Evolutionary conservation across 2,329 filamentous ascomycete genomes (phyloP), one percentile per base, ranked within the genome.

Genomic region (Emmonsiellopsis sp.): DNA sequence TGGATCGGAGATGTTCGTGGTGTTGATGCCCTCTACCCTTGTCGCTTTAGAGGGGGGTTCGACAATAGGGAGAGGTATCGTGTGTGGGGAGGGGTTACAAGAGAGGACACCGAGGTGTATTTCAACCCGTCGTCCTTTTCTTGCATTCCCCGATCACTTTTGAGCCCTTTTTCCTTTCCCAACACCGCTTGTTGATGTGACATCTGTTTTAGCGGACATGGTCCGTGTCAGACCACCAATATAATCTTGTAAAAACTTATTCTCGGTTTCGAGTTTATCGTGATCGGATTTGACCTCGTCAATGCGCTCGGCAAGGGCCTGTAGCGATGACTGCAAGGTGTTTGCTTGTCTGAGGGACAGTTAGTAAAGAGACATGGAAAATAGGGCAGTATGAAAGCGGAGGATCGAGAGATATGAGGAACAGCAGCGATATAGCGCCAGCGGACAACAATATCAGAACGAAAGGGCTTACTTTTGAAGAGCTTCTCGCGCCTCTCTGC

Each of bases 231-330:
- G 79, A 66, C 95, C 92, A 59, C 92, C 92, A 64, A 97, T 97
- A 69, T 97, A 97, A 70, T 95, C 95, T 71, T 97, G 92, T 47
- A 98, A 74, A 66, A 97, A 96, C 65, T 90, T 92, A 78, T 98
- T 98, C 70, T 96, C 91, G 70, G 81, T 93, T 71, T 97, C 91
- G 52, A 98, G 83, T 72, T 95, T 96, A 73, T 96, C 89, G 67
- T 98, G 91, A 67, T 97, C 92, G 62, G 87, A 86, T 70, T 90
- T 89, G 59, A 97, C 91, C 32, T 89, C 88, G 67, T 98, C 93
- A 68, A 97, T 94, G 50, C 90, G 87, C 71, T 95, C 89, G 60
- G 95, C 89, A 43, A 97, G 86, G 58, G 86, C 88, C 57, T 94
- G 79, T 35, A 98, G 82, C 31, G 89, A 95, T 52, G 90, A 88